Conservation (phyloP, 306 rosid species). For the Dalbergia cultrata region DNA sequence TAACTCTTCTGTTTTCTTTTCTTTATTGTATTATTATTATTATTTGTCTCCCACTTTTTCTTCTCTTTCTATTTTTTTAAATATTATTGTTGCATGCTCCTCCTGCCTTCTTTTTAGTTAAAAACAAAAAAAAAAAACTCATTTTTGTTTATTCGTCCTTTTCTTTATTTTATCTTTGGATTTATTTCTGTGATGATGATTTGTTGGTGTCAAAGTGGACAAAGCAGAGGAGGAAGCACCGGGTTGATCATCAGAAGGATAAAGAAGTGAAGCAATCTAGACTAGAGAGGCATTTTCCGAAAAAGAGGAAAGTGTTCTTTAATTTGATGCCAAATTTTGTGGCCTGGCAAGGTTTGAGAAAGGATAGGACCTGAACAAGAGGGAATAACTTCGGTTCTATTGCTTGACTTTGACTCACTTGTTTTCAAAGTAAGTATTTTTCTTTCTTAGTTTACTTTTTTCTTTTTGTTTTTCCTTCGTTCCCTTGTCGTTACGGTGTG, state of each 20-base stretch:
- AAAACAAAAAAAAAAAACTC: no score
- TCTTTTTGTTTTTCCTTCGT: not conserved
- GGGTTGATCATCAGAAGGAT: conserved; percentile 1
- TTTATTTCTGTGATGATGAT: not conserved
- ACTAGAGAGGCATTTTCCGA: not conserved
- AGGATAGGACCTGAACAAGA: conserved; percentile 1
- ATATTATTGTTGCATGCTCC: not conserved
- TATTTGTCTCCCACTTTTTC: not conserved
- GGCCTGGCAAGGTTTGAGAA: conserved; percentile 9
- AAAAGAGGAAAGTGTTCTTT: not conserved
- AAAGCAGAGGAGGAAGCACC: not conserved
- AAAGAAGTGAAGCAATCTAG: not conserved
- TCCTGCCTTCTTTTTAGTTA: not conserved
- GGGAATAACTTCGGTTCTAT: no score
- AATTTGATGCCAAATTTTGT: conserved; percentile 32
- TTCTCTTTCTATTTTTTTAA: not conserved
- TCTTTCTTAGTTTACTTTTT: not conserved
- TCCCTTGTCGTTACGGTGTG: not conserved
- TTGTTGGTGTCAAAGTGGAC: not conserved
- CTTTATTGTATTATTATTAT: not conserved
- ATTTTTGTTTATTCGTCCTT: not conserved
- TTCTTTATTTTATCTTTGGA: conserved; percentile 4
- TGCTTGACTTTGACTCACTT: not conserved
- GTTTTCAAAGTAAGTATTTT: no score
- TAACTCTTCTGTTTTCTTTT: not conserved